Conservation (phyloP, 345 rosid genomes). For the Clausena lansium region DNA sequence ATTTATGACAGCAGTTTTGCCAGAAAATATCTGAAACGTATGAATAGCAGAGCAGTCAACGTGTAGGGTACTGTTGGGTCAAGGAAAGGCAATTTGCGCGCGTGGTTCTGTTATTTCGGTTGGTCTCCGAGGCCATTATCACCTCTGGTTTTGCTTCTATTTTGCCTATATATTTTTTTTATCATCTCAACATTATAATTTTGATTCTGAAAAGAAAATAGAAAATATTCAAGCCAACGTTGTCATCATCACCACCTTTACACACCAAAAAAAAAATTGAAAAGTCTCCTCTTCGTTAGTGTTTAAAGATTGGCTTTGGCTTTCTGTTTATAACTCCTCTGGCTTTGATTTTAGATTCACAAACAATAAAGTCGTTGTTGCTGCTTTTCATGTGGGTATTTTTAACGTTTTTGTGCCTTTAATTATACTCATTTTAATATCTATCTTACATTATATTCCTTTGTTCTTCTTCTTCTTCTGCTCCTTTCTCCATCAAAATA, state of each 20-base stretch:
- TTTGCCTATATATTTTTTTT: neutral
- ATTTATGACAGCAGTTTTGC: neutral
- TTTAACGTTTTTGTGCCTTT: slow-evolving; percentile 1
- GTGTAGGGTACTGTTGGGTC: neutral
- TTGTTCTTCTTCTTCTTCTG: neutral
- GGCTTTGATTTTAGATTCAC: slow-evolving; percentile 16
- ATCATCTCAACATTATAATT: neutral
- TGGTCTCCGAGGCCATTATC: slow-evolving; percentile 15
- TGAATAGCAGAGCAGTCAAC: slow-evolving; percentile 1
- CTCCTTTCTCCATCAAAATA: neutral
- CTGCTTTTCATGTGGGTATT: slow-evolving; percentile 27
- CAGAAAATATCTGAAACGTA: neutral
- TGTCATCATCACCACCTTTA: slow-evolving; percentile 23
- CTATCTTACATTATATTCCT: neutral
- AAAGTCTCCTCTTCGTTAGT: slow-evolving; percentile 22
- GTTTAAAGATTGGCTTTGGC: slow-evolving; percentile 15
- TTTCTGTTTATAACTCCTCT: neutral
- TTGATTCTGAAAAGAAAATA: slow-evolving; percentile 2
- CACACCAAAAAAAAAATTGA: neutral
- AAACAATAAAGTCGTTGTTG: slow-evolving; percentile 12
- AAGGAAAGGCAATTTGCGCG: slow-evolving; percentile 16
- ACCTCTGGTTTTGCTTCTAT: slow-evolving; percentile 11
- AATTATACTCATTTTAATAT: neutral
- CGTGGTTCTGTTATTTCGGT: slow-evolving; percentile 46
- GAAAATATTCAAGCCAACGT: neutral